Conservation (phyloP, 2,329 filamentous ascomycete genomes). For the Raffaelea albimanens region DNA sequence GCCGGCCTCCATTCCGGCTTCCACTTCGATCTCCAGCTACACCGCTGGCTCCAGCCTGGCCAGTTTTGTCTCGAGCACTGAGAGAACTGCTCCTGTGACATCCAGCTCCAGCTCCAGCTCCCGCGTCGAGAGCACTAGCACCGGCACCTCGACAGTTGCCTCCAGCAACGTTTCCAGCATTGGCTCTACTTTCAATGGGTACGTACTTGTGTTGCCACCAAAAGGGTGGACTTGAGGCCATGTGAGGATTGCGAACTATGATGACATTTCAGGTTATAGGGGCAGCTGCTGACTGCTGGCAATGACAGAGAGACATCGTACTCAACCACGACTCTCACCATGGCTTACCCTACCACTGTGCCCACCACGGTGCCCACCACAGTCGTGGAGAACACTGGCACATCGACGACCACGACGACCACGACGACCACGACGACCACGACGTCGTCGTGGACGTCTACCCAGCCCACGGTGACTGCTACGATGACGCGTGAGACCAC, state of each 20-base stretch:
- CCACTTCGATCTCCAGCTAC: too few relatives aligned
- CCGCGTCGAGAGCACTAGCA: slow-evolving; percentile 1
- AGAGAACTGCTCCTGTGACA: neutral
- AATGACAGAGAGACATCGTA: too few relatives aligned
- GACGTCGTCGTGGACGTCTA: slow-evolving; percentile 1
- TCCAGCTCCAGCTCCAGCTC: neutral
- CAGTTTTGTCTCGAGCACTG: too few relatives aligned
- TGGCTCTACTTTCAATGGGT: slow-evolving; percentile 9
- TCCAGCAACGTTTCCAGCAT: slow-evolving; percentile 1
- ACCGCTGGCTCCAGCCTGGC: too few relatives aligned
- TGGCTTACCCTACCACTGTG: slow-evolving; percentile 5
- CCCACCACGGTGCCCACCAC: too few relatives aligned
- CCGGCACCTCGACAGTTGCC: too few relatives aligned
- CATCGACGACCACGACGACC: slow-evolving; percentile 10
- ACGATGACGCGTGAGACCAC: neutral
- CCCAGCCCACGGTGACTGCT: slow-evolving; percentile 5
- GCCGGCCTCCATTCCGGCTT: too few relatives aligned
- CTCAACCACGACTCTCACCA: too few relatives aligned
- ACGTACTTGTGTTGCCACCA: too few relatives aligned
- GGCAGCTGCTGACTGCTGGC: neutral
- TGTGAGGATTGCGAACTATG: too few relatives aligned
- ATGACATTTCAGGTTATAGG: too few relatives aligned
- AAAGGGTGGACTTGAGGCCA: too few relatives aligned
- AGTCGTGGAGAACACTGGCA: slow-evolving; percentile 5
- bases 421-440: slow-evolving; percentile 7